A percentile compares a stretch with the other conserved stretches of the same genome.
These are phyloP conservation scores for Miamiensis avidus DNA, from an alignment of 169 alveolate species.

Conservation along the genomic window DNA sequence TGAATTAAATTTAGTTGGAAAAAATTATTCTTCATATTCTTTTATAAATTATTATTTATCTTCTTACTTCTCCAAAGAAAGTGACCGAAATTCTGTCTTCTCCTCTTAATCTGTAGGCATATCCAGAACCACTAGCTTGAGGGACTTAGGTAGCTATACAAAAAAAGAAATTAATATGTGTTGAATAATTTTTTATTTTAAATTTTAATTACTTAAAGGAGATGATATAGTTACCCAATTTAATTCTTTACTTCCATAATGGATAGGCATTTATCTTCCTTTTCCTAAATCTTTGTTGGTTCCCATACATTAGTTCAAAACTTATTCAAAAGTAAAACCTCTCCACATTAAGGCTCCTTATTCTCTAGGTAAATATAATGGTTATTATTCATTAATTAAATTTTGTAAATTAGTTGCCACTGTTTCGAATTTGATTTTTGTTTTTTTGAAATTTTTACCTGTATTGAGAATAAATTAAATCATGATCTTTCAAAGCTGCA, in stretches of 20 bases:
- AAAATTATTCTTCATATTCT: too few relatives aligned
- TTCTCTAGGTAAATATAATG: too few relatives aligned
- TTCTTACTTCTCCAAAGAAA: conserved; percentile 90
- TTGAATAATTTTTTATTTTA: not conserved
- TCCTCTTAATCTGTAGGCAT: conserved; percentile 86
- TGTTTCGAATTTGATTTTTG: too few relatives aligned
- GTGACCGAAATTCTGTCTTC: conserved; percentile 89
- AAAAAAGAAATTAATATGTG: not conserved
- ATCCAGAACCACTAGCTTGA: conserved; percentile 97
- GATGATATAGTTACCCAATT: conserved; percentile 93
- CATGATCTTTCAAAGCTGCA: conserved; percentile 88
- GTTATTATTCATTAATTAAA: too few relatives aligned
- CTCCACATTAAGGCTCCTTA: conserved; percentile 91
- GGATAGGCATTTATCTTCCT: conserved; percentile 98
- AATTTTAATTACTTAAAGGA: conserved; percentile 77
- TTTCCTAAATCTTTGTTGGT: conserved; percentile 91
- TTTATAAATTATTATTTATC: not conserved
- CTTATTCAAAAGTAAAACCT: conserved; percentile 89
- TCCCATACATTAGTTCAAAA: conserved; percentile 71
- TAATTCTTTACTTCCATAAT: conserved; percentile 86
- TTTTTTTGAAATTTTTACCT: too few relatives aligned
- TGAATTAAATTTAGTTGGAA: not conserved
- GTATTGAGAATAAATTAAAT: conserved; percentile 92
- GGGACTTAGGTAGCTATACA: conserved; percentile 91
- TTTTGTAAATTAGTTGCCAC: too few relatives aligned